Base-by-base conservation (phyloP, 805 yeast species). In the Saturnispora bothae region DNA sequence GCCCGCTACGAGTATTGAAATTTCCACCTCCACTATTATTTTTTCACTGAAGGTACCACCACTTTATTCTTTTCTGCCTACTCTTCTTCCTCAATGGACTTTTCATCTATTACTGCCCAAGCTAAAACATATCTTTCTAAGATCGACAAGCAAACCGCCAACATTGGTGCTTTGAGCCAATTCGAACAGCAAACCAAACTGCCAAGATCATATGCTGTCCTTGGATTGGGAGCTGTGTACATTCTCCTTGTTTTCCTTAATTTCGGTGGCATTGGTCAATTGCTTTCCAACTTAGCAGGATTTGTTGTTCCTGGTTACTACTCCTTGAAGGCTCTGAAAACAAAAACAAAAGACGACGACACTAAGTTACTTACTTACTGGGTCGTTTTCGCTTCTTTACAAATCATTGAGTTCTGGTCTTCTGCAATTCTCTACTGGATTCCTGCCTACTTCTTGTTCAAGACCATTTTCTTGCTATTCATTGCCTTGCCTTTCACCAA, bases 351-450 rank as follows among this genome's bases (percentile, higher is more conserved):
- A 30, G 62, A 65, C 31, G 96, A 89, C 59, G 99, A 92, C 62
- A 77, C 92, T 33, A 79, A 81, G 59, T 74, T 83, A 57, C 73
- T 92, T 55, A 83, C 96, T 12, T 92, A 92, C 69, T 92, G 98
- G 98, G 96, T 92, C 42, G 95, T 92, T n/a, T 92, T 83, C 57
- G 95, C 96, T 13, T 77, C 78, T 51, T 74, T 92, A 66, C 84
- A 78, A 60, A 88, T 92, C 38, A 58, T 85, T 53, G 99, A 92
- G 67, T 92, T 85, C 72, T 92, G 96, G 97, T 78, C 95, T 39
- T 75, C 77, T 54, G 81, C 96, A 27, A 80, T 92, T 52, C 69
- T 89, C 43, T 86, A 86, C 72, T 84, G 96, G 94, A 64, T 92
- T 49, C 98, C 99, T 54, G 86, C 92, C 59, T 92, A 92, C 72